These are phyloP conservation scores for Nitzschia palea DNA, from an alignment of 108 stramenopile species.

Conservation along the genomic window DNA sequence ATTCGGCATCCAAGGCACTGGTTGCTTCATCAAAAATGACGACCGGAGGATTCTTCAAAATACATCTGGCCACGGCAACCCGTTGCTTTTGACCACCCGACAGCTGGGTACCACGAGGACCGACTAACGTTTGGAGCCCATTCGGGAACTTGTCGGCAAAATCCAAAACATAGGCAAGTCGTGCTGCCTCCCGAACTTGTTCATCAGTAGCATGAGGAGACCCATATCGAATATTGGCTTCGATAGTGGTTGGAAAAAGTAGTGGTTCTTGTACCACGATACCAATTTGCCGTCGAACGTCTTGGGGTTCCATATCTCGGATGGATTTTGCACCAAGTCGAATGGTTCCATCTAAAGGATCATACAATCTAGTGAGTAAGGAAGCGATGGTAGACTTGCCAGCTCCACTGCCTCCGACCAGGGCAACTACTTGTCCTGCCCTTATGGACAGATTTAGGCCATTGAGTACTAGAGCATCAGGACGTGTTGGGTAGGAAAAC, in stretches of 20 bases:
- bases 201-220: conserved; percentile 55
- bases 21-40: conserved; percentile 84
- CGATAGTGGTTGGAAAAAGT: conserved; percentile 91
- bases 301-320: conserved; percentile 61
- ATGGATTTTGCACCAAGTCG: conserved; percentile 84
- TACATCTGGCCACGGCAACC: conserved; percentile 81
- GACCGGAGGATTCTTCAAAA: conserved; percentile 73
- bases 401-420: conserved; percentile 95
- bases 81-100: conserved; percentile 91
- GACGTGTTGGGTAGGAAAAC: conserved; percentile 93
- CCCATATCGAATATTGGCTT: conserved; percentile 90
- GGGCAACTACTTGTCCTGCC: conserved; percentile 85
- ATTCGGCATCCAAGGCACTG: conserved; percentile 78
- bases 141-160: conserved; percentile 74
- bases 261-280: conserved; percentile 91
- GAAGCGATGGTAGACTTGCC: conserved; percentile 86
- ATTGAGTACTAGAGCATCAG: conserved; percentile 67
- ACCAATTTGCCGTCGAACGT: conserved; percentile 65
- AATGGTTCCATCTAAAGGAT: conserved; percentile 79
- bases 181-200: conserved; percentile 84
- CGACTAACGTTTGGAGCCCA: conserved; percentile 69
- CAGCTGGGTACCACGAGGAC: conserved; percentile 79
- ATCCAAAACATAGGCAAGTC: conserved; percentile 88
- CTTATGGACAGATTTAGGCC: conserved; percentile 65
- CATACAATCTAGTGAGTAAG: conserved; percentile 93